These are phyloP conservation scores for Ophiorrhiza pumila DNA, from an alignment of 257 asterid genomes.

Conservation along the genomic window DNA sequence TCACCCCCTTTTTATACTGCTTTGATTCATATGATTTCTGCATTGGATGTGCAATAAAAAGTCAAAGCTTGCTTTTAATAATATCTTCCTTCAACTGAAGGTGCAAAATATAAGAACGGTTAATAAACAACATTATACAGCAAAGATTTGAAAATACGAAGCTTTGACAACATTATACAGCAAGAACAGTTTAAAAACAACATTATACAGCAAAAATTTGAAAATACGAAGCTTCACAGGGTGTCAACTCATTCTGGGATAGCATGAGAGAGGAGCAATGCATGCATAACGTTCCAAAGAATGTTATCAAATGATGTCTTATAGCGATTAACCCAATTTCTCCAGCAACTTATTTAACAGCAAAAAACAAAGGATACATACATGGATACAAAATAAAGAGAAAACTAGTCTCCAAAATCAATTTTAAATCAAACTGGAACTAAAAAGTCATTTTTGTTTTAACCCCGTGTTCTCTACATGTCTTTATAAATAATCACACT, in stretches of 20 bases:
- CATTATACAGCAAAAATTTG: not conserved
- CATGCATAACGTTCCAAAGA: not conserved
- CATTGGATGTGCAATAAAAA: constrained; percentile 9
- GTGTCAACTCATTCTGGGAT: not conserved
- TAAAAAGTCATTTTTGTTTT: not conserved
- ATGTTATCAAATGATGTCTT: not conserved
- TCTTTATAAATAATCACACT: not conserved
- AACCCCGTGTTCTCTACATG: not conserved
- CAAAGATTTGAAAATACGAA: not conserved
- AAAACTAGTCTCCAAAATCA: not conserved
- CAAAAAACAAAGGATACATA: not conserved
- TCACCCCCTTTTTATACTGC: constrained; percentile 95
- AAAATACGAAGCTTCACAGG: not conserved
- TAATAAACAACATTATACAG: not conserved
- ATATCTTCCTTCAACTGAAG: not conserved
- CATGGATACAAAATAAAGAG: not conserved
- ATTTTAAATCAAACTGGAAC: not conserved
- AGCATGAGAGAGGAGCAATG: not conserved
- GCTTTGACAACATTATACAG: too few relatives aligned
- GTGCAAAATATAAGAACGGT: not conserved
- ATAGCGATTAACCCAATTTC: not conserved
- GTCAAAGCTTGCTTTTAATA: not conserved
- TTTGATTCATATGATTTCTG: constrained; percentile 98
- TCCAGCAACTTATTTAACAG: not conserved
- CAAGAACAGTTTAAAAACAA: not conserved